A percentile compares a stretch with the other conserved stretches of the same genome.
phyloP scores from a whole-genome alignment of 495 filamentous ascomycete species.

The Sabuloglossum arenarium region DNA sequence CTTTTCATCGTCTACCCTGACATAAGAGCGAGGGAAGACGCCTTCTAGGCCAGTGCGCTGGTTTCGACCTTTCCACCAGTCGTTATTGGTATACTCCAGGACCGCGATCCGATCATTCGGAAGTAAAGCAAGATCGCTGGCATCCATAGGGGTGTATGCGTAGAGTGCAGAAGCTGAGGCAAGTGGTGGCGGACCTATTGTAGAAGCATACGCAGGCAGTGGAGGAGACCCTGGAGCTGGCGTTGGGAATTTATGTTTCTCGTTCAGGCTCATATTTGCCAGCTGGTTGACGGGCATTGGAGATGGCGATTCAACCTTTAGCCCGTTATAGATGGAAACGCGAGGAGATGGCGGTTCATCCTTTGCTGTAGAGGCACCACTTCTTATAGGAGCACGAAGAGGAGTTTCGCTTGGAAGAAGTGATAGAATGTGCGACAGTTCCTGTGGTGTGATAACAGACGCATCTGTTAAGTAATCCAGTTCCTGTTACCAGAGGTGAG shows the following conservation, averaged over 20 bases:
- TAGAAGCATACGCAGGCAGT: constrained; percentile 22
- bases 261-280: constrained; percentile 25
- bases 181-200: constrained; percentile 30
- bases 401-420: constrained; percentile 41
- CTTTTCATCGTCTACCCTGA: constrained; percentile 30
- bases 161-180: constrained; percentile 64
- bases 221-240: constrained; percentile 20
- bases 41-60: constrained; percentile 61
- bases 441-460: constrained; percentile 45
- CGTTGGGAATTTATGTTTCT: constrained; percentile 24
- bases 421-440: constrained; percentile 46
- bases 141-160: constrained; percentile 54
- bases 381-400: constrained; percentile 4
- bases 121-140: constrained; percentile 56
- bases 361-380: not conserved
- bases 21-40: constrained; percentile 79
- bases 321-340: not conserved
- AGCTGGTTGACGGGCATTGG: constrained; percentile 19
- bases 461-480: constrained; percentile 76
- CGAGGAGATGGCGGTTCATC: not conserved
- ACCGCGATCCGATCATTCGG: constrained; percentile 61
- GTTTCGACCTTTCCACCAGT: constrained; percentile 90
- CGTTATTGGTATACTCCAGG: constrained; percentile 76
- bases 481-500: constrained; percentile 33
- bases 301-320: not conserved